These are phyloP conservation scores for Pestalotiopsis sp. DNA, from an alignment of 2,329 filamentous ascomycete genomes.

Conservation along the genomic window DNA sequence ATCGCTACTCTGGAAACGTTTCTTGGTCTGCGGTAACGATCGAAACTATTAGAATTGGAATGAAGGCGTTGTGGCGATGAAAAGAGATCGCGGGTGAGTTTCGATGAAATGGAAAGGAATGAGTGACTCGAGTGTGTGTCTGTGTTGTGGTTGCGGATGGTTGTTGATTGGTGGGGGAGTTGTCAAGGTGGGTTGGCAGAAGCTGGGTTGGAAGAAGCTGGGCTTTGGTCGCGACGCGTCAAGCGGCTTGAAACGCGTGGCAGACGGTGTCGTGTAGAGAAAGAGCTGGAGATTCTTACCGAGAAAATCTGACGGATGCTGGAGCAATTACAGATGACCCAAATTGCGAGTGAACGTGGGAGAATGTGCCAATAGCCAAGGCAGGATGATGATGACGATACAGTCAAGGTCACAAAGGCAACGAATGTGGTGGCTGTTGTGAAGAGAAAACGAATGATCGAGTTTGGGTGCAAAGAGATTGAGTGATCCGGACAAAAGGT, in stretches of 20 bases:
- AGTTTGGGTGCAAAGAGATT: neutral
- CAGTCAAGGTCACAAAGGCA: neutral
- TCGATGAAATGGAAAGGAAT: neutral
- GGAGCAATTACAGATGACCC: neutral
- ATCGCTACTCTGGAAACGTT: neutral
- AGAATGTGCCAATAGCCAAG: neutral
- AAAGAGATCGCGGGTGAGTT: neutral
- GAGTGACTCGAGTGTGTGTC: neutral
- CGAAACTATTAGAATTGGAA: neutral
- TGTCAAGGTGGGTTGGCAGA: neutral
- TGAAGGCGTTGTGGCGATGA: neutral
- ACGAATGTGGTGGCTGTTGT: neutral
- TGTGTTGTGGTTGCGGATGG: neutral
- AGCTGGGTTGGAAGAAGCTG: neutral
- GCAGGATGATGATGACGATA: neutral
- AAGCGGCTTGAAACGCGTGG: neutral
- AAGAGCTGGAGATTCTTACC: neutral
- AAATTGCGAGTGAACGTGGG: neutral
- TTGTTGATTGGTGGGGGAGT: slow-evolving; percentile 1
- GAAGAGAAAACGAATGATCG: neutral
- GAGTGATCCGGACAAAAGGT: neutral
- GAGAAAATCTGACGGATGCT: neutral
- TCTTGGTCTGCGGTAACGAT: neutral
- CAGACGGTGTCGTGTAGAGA: neutral
- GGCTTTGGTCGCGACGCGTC: neutral